These are phyloP conservation scores for Echeveria elegans DNA, from an alignment of 164 flowering plant genomes.

Conservation along the genomic window DNA sequence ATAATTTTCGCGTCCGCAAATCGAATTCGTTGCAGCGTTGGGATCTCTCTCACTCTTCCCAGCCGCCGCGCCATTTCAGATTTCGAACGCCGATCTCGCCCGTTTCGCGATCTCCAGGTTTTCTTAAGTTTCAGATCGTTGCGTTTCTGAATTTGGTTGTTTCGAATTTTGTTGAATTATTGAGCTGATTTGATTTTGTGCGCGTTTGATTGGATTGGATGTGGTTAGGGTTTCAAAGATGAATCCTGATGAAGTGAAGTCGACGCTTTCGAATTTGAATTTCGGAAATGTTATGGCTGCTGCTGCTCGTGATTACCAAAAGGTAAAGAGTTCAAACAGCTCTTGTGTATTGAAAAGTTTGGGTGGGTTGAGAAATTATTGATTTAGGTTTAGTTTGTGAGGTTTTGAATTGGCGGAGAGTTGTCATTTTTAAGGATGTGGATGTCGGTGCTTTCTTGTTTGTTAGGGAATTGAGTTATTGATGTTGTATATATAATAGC, in stretches of 20 bases:
- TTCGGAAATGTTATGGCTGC: neutral
- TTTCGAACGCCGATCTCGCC: neutral
- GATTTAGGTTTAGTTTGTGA: too few species aligned
- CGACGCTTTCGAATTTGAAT: neutral
- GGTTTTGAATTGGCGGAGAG: too few species aligned
- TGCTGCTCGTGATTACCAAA: conserved; percentile 1
- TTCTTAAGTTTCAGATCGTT: neutral
- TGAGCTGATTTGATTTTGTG: too few species aligned
- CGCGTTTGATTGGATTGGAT: too few species aligned
- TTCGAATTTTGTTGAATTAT: neutral
- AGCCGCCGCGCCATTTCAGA: neutral
- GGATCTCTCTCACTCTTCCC: neutral
- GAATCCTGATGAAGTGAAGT: too few species aligned
- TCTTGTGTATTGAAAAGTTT: too few species aligned
- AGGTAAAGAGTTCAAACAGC: neutral
- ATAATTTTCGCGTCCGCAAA: neutral
- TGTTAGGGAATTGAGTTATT: too few species aligned
- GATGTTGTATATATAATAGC: too few species aligned
- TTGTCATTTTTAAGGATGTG: too few species aligned
- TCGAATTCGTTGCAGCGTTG: neutral
- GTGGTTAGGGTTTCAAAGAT: too few species aligned
- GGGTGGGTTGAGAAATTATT: too few species aligned
- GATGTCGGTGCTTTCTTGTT: too few species aligned
- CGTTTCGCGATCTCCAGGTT: neutral
- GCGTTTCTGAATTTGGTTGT: neutral